Conservation (phyloP, 352 stramenopile species). For the Globisporangium rhizosaccharum region DNA sequence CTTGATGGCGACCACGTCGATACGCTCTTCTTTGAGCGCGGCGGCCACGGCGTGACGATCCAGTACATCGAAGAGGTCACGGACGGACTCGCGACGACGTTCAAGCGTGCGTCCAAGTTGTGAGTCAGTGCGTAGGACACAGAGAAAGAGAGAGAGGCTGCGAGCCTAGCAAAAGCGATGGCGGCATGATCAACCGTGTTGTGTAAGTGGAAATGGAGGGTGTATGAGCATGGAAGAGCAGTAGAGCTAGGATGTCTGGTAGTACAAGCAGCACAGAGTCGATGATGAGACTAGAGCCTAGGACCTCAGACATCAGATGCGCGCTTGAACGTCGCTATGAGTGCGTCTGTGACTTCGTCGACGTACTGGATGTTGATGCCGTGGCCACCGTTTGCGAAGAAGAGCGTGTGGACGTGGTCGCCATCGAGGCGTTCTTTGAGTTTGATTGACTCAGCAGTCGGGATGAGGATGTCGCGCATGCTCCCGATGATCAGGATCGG, state of each 20-base stretch:
- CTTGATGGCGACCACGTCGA: slow-evolving; percentile 33
- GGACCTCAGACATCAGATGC: slow-evolving; percentile 17
- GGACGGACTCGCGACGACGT: slow-evolving; percentile 14
- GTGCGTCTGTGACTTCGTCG: slow-evolving; percentile 26
- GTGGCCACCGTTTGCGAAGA: slow-evolving; percentile 19
- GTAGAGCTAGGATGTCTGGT: no score
- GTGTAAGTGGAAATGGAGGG: no score
- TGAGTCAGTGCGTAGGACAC: not conserved
- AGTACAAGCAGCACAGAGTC: no score
- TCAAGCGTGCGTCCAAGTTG: slow-evolving; percentile 4
- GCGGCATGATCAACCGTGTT: no score
- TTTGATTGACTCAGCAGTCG: slow-evolving; percentile 19
- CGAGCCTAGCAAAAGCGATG: no score
- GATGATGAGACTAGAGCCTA: no score
- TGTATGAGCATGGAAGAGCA: no score
- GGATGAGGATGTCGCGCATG: slow-evolving; percentile 24
- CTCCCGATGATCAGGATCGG: slow-evolving; percentile 26
- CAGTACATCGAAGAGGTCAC: slow-evolving; percentile 41
- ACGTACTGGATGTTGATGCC: slow-evolving; percentile 23
- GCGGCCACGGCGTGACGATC: slow-evolving; percentile 35
- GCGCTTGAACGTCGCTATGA: slow-evolving; percentile 25
- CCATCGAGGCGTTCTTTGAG: slow-evolving; percentile 12
- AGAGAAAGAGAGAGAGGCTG: no score
- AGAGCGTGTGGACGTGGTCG: slow-evolving; percentile 18
- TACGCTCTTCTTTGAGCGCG: slow-evolving; percentile 33